Percentiles rank a stretch among this genome's conserved stretches.
These are phyloP conservation scores for Cladophialophora exuberans DNA, from an alignment of 2,329 filamentous ascomycete species.

Conservation along the genomic window DNA sequence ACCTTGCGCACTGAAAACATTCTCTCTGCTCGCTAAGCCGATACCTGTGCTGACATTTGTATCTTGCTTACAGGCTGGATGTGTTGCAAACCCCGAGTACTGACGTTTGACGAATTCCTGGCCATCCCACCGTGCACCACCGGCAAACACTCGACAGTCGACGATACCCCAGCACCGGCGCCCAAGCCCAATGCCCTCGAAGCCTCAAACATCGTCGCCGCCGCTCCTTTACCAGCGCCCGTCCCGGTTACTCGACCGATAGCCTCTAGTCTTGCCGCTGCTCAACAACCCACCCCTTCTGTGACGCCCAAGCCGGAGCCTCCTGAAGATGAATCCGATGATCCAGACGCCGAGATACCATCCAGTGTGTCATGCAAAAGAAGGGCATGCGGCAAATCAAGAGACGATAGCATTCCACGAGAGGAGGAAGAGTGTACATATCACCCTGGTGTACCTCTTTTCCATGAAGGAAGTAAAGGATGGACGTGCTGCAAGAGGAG, in stretches of 20 bases:
- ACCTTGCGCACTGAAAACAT: too few species aligned
- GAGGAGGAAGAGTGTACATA: constrained; percentile 79
- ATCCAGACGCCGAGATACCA: constrained; percentile 72
- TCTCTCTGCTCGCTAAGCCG: too few species aligned
- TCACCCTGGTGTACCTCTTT: constrained; percentile 88
- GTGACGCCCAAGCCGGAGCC: constrained; percentile 60
- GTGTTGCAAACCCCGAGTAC: constrained; percentile 94
- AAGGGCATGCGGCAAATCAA: constrained; percentile 66
- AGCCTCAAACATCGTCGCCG: constrained; percentile 24
- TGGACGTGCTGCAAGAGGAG: constrained; percentile 96
- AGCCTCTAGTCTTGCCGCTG: constrained; percentile 35
- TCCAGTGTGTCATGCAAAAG: constrained; percentile 77
- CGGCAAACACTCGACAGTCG: constrained; percentile 88
- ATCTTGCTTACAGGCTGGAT: constrained; percentile 76
- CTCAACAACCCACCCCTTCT: constrained; percentile 40
- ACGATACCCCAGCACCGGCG: constrained; percentile 63
- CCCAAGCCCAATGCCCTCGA: constrained; percentile 31
- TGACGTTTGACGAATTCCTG: constrained; percentile 99
- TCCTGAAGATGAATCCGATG: constrained; percentile 85
- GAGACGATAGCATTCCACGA: constrained; percentile 54
- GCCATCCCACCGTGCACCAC: constrained; percentile 87
- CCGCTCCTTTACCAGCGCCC: constrained; percentile 27
- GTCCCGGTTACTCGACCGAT: constrained; percentile 30
- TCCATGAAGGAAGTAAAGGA: constrained; percentile 97
- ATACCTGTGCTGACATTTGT: neutral